Conservation (phyloP, 2,329 filamentous ascomycete genomes). For the Piedraia hortae region DNA sequence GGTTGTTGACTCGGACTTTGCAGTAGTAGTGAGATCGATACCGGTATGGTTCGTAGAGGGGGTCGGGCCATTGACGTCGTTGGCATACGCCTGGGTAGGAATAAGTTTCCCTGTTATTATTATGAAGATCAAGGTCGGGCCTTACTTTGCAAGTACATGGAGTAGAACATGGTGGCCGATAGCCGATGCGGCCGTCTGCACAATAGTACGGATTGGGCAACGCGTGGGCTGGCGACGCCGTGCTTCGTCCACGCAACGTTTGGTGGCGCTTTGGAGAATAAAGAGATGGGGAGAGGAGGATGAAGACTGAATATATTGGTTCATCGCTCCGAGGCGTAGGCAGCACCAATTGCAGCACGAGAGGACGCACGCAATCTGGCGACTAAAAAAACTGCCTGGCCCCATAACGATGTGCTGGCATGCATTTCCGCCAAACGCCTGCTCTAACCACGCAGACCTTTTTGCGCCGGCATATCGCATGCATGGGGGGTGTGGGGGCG, state of each 20-base stretch:
- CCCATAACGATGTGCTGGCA: slow-evolving; percentile 64
- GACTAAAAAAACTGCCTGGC: too few relatives aligned
- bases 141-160: slow-evolving; percentile 30
- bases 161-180: slow-evolving; percentile 13
- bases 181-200: slow-evolving; percentile 1
- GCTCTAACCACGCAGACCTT: too few relatives aligned
- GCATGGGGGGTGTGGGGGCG: too few relatives aligned
- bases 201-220: slow-evolving; percentile 2
- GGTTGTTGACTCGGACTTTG: slow-evolving; percentile 80
- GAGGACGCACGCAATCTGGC: too few relatives aligned
- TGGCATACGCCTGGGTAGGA: slow-evolving; percentile 51
- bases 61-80: slow-evolving; percentile 79
- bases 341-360: too few relatives aligned
- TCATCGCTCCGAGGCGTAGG: too few relatives aligned
- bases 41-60: slow-evolving; percentile 59
- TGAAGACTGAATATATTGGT: too few relatives aligned
- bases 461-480: too few relatives aligned
- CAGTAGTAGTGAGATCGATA: slow-evolving; percentile 56
- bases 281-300: too few relatives aligned
- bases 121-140: slow-evolving; percentile 1
- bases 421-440: slow-evolving; percentile 45
- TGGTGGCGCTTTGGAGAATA: too few relatives aligned
- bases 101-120: neutral
- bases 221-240: too few relatives aligned
- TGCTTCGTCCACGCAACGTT: too few relatives aligned